Evolutionary conservation across 257 asterid genomes (phyloP).

Genomic region (Lithospermum erythrorhizon): DNA sequence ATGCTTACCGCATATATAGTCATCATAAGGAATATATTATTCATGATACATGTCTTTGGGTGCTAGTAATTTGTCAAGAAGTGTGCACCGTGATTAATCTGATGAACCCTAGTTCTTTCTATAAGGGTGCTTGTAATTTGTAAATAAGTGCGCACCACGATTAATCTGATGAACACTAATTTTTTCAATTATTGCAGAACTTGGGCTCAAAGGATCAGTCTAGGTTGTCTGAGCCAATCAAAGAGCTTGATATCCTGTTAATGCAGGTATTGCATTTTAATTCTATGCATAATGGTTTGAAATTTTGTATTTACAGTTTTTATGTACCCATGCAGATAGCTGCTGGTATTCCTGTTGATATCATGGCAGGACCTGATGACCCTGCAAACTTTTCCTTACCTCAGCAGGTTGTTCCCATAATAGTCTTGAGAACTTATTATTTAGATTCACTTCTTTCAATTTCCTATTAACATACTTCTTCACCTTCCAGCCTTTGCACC

Average conservation of each 20-base stretch:
- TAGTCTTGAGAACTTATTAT: background rate
- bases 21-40: background rate
- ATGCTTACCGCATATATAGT: too few relatives aligned
- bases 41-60: background rate
- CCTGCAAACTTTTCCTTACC: constrained; percentile 91
- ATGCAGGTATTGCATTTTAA: constrained; percentile 48
- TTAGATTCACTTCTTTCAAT: background rate
- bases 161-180: background rate
- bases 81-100: background rate
- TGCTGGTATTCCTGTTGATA: constrained; percentile 66
- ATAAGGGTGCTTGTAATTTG: too few relatives aligned
- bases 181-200: constrained; percentile 40
- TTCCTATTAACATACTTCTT: background rate
- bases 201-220: constrained; percentile 68
- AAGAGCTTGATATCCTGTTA: constrained; percentile 85
- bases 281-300: background rate
- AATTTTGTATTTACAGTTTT: background rate
- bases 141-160: background rate
- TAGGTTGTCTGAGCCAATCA: constrained; percentile 64
- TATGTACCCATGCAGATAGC: constrained; percentile 43
- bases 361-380: constrained; percentile 83
- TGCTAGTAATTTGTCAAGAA: background rate
- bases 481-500: constrained; percentile 56
- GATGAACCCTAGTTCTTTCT: background rate
- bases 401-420: constrained; percentile 54